Evolutionary conservation across 352 stramenopile genomes (phyloP).

Genomic region (Blastocystis sp.): DNA sequence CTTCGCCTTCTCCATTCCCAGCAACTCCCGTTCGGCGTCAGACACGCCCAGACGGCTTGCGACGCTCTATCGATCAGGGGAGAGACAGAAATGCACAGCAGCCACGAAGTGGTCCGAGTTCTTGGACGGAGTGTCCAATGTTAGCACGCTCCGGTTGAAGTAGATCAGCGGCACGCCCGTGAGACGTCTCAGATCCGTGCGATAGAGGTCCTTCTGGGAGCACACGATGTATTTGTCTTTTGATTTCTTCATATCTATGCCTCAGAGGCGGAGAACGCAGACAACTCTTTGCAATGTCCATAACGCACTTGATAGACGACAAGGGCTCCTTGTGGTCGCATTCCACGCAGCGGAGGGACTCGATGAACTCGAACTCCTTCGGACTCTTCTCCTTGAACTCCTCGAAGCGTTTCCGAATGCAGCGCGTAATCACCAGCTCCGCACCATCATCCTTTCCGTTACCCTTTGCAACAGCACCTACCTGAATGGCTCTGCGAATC

Average conservation of each 20-base stretch:
- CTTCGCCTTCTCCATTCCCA: constrained; percentile 49
- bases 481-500: constrained; percentile 49
- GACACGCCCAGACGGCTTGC: constrained; percentile 15
- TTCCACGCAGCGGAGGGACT: constrained; percentile 10
- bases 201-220: constrained; percentile 56
- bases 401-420: constrained; percentile 51
- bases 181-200: constrained; percentile 36
- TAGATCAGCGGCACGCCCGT: constrained; percentile 61
- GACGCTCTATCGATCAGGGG: constrained; percentile 40
- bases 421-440: constrained; percentile 45
- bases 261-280: not conserved
- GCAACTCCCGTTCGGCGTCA: constrained; percentile 8
- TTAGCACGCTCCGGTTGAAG: constrained; percentile 63
- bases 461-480: not conserved
- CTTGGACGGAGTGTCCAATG: constrained; percentile 51
- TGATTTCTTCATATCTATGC: constrained; percentile 59
- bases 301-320: constrained; percentile 52
- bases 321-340: constrained; percentile 62
- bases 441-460: constrained; percentile 16
- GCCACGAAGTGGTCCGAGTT: constrained; percentile 62
- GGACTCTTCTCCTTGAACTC: constrained; percentile 59
- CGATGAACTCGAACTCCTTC: constrained; percentile 40
- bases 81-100: not conserved
- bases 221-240: constrained; percentile 72
- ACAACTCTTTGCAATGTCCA: constrained; percentile 60